phyloP scores from a whole-genome alignment of 495 filamentous ascomycete genomes.

The Aspergillus leporis region DNA sequence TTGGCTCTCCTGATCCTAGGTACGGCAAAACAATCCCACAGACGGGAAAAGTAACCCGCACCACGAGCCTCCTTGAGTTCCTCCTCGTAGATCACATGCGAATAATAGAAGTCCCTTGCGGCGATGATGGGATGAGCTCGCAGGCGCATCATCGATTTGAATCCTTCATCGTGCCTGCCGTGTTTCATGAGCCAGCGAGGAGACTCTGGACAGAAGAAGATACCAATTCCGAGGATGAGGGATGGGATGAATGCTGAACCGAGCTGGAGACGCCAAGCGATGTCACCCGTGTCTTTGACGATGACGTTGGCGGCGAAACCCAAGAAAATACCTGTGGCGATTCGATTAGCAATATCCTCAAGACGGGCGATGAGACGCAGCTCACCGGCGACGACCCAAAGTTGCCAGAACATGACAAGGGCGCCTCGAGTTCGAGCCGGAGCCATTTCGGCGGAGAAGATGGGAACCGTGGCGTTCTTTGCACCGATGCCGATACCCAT shows the following conservation, averaged over 20 bases:
- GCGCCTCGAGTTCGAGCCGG: constrained; percentile 63
- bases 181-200: constrained; percentile 70
- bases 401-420: constrained; percentile 68
- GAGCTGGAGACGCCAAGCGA: constrained; percentile 66
- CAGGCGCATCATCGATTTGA: constrained; percentile 56
- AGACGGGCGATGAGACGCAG: not conserved
- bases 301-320: constrained; percentile 62
- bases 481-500: constrained; percentile 64
- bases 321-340: constrained; percentile 57
- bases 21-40: constrained; percentile 62
- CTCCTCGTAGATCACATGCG: constrained; percentile 57
- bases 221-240: constrained; percentile 57
- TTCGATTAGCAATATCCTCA: constrained; percentile 25
- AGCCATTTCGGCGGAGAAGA: constrained; percentile 63
- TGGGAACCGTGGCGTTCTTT: constrained; percentile 62
- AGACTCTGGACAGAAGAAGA: constrained; percentile 67
- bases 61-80: constrained; percentile 42
- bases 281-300: constrained; percentile 53
- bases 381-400: constrained; percentile 38
- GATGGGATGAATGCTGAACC: constrained; percentile 69
- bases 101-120: constrained; percentile 39
- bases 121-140: constrained; percentile 46
- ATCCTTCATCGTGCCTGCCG: constrained; percentile 48
- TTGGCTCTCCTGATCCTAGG: constrained; percentile 64
- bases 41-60: constrained; percentile 54